Evolutionary conservation across 305 asterid species (phyloP), one percentile per base, ranked within the genome.

Genomic region (Rubia peregrina): DNA sequence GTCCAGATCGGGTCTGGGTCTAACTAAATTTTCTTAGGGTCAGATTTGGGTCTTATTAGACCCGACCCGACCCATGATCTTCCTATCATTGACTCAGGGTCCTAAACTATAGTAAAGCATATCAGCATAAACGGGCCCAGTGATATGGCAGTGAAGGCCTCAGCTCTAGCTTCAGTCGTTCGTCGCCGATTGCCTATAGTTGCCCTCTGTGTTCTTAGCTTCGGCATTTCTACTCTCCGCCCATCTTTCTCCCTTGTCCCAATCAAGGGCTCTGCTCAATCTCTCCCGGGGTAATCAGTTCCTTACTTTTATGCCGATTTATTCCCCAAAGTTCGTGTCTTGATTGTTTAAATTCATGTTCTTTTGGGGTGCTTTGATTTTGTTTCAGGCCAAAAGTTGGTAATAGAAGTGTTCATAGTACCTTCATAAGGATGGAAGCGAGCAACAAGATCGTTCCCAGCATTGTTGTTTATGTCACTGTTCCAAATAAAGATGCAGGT

Each of bases 401-500:
- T 73, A 75, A 68, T 33, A 79, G 78, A 74, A 83, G 85, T 73
- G 68, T 71, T 61, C 84, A 73, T 59, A 73, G 78, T 53, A 61
- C 42, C 61, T 56, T 2, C 1, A 75, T 81, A 56, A 88, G 88
- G 75, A 94, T 94, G 99, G 98, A 87, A 67, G 80, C 87, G 19
- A 83, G 67, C 64, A 80, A 75, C 78, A 83, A 78, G 41, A 87
- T 86, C 42, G 96, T 88, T 46, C 90, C 99, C 75, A 84, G 86
- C 83, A 89, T 94, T 78, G 99, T 94, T 75, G 99, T 91, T 46
- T 94, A 94, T 81, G 99, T 94, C 57, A 94, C 98, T 44, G 98
- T 89, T 80, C 98, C 99, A 9, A 94, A 86, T 81, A 86, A 89
- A 80, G 99, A 91, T 76, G 90, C 95, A 74, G 99, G 99, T 94